These are phyloP conservation scores for Musa itinerans DNA, from an alignment of 176 grass and related monocot species.

Conservation along the genomic window DNA sequence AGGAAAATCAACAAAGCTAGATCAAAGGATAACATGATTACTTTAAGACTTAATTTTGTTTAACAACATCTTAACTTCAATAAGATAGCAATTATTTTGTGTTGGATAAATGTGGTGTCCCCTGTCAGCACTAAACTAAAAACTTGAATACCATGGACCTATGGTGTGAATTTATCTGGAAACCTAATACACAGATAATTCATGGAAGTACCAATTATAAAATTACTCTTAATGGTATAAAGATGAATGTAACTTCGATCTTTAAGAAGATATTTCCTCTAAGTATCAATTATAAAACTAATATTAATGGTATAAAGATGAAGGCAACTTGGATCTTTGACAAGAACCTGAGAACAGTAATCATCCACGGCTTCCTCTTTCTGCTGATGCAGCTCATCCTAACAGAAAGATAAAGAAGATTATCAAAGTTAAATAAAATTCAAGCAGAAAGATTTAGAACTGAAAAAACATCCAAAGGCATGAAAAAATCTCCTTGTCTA, in stretches of 20 bases:
- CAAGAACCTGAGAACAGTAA: constrained; percentile 83
- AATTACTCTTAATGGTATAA: background rate
- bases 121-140: background rate
- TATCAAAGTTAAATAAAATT: constrained; percentile 13
- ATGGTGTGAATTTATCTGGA: background rate
- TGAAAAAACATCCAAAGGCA: background rate
- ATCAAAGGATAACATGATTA: no score
- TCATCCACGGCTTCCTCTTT: constrained; percentile 98
- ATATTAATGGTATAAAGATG: background rate
- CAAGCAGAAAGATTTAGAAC: background rate
- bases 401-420: constrained; percentile 23
- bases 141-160: background rate
- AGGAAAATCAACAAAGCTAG: no score
- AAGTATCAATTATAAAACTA: background rate
- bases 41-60: no score
- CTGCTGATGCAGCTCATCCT: constrained; percentile 88
- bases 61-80: no score
- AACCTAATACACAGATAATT: background rate
- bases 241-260: background rate
- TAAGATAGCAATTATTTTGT: no score
- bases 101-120: background rate
- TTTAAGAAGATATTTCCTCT: background rate
- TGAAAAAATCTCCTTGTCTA: background rate
- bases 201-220: background rate
- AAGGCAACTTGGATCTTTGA: background rate